A percentile compares a stretch with the other conserved stretches of the same genome.
Conservation (phyloP, 1,284 basidiomycete species). For the Cryptococcus amylolentus region DNA sequence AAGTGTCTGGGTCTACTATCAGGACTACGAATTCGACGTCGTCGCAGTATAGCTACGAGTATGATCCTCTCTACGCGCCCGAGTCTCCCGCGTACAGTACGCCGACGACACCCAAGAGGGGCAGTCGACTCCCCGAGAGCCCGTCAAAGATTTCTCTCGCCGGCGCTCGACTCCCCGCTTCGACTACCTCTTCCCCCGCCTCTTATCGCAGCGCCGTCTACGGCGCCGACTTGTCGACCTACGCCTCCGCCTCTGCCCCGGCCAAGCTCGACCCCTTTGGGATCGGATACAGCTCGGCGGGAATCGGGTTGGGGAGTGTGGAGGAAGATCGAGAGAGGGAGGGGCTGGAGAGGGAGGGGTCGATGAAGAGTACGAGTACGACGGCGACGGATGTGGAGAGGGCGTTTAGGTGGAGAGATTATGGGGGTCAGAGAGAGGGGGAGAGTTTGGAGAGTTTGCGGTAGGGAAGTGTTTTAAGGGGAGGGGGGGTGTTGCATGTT, state of each 20-base stretch:
- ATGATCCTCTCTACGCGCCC: slow-evolving; percentile 1
- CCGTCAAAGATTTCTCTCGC: not conserved
- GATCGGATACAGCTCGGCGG: slow-evolving; percentile 8
- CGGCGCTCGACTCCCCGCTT: not conserved
- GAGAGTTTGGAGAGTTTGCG: not conserved
- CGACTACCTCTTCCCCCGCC: not conserved
- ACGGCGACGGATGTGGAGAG: slow-evolving; percentile 29
- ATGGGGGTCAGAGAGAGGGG: not conserved
- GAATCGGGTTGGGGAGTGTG: not conserved
- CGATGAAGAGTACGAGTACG: slow-evolving; percentile 17
- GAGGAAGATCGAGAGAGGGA: not conserved
- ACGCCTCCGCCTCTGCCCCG: not conserved
- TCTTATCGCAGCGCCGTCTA: not conserved
- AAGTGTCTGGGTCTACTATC: not conserved
- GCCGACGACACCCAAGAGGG: not conserved
- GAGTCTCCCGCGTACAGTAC: not conserved
- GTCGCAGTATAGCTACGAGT: slow-evolving; percentile 8
- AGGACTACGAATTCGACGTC: not conserved
- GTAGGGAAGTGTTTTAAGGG: not conserved
- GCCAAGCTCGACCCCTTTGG: slow-evolving; percentile 13
- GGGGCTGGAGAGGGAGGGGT: slow-evolving; percentile 3
- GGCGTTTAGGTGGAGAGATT: slow-evolving; percentile 11
- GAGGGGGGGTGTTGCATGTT: not conserved
- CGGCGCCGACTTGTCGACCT: not conserved
- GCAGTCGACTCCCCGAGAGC: not conserved